Evolutionary conservation across 2,329 filamentous ascomycete species (phyloP), one percentile per base, ranked within the genome.

Genomic region (Fusarium kyushuense): DNA sequence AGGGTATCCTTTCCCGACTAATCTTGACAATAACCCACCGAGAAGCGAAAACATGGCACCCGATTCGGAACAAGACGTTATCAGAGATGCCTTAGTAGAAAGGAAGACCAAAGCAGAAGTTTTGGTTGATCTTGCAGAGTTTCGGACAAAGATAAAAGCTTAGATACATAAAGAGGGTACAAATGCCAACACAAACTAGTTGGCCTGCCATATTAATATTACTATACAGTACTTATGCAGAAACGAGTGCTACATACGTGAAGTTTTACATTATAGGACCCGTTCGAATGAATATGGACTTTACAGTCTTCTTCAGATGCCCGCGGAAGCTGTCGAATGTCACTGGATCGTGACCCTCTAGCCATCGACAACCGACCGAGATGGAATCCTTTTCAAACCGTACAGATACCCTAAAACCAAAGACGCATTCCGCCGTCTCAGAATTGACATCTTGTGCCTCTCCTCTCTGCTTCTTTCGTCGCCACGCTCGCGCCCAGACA

Each of bases 311-410:
- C 77, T 89, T 92, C 43, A 96, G 67, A 82, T 94, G 93, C 0
- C 93, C 94, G 63, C 89, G 91, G 66, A 99, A 93, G 76, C 94
- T 97, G 79, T 96, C 92, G 78, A 95, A 97, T 0, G 96, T 75
- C 1, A 89, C 84, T 19, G 86, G 82, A 69, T 97, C 92, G 8
- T 84, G 82, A 0, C 96, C 95, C 72, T 92, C 89, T 1, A 93
- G 75, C 94, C 78, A 81, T 32, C 92, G 84, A 54, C 91, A 82
- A 6, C 78, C 70, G 6, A 91, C 79, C 3, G 75, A 78, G 0
- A 89, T 80, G 19, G 79, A 75, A 3, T 75, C 72, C 51, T 76
- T 76, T 19, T 78, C 73, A 2, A 81, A 76, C 3, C 77, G 80
- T 23, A 89, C 73, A n/a, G 79, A 76, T 11, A 92, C 77, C 55